phyloP scores from a whole-genome alignment of 805 yeast genomes.

The Saitoella complicata region DNA sequence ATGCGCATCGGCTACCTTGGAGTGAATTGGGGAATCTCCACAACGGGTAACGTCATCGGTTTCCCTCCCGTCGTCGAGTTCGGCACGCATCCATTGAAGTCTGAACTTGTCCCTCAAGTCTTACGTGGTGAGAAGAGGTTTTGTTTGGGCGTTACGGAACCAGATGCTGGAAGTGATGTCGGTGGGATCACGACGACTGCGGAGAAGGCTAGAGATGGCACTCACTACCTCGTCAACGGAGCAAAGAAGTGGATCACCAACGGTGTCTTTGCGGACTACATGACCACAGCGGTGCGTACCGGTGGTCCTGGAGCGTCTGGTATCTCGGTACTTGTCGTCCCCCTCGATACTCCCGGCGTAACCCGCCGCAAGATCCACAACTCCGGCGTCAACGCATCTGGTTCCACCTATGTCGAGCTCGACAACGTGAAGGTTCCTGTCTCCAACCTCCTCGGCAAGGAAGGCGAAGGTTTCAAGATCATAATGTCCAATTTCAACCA shows the following conservation, averaged over 20 bases:
- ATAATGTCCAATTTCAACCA: conserved; percentile 30
- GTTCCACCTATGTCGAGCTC: conserved; percentile 27
- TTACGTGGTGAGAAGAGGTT: conserved; percentile 24
- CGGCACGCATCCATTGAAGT: conserved; percentile 19
- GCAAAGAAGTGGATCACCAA: conserved; percentile 32
- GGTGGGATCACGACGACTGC: conserved; percentile 27
- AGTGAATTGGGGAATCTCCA: conserved; percentile 22
- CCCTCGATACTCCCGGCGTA: conserved; percentile 24
- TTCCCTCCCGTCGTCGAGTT: conserved; percentile 25
- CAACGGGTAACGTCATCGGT: conserved; percentile 28
- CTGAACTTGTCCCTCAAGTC: conserved; percentile 24
- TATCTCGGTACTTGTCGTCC: conserved; percentile 24
- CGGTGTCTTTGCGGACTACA: conserved; percentile 28
- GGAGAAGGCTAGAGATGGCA: conserved; percentile 23
- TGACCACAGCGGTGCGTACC: conserved; percentile 30
- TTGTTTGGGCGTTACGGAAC: conserved; percentile 30
- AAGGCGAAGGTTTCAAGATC: conserved; percentile 27
- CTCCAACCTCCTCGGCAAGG: conserved; percentile 25
- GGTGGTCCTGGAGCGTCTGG: conserved; percentile 26
- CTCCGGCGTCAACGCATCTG: conserved; percentile 28
- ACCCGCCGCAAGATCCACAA: conserved; percentile 23
- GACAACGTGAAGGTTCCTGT: conserved; percentile 30
- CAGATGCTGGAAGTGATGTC: conserved; percentile 30
- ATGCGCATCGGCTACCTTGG: conserved; percentile 28
- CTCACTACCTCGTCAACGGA: conserved; percentile 25